Percentiles rank a stretch among this genome's conserved stretches.
Evolutionary conservation across 2,329 filamentous ascomycete species (phyloP).

Genomic region (Fusarium redolens): DNA sequence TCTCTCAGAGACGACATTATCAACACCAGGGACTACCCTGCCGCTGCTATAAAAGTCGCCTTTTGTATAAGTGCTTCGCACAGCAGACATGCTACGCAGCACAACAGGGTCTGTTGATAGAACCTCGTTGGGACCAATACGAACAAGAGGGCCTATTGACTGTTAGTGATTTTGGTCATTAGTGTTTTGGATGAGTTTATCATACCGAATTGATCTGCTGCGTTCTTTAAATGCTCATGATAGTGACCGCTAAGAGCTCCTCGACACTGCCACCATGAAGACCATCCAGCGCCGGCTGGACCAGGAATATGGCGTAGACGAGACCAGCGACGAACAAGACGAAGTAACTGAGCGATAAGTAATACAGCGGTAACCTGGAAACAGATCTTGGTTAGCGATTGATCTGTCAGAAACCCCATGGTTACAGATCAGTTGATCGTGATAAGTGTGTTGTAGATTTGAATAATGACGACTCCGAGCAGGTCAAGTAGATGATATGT

Average conservation of each 20-base stretch:
- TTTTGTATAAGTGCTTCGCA: slow-evolving; percentile 52
- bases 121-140: slow-evolving; percentile 57
- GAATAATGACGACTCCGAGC: not conserved
- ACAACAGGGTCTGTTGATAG: slow-evolving; percentile 54
- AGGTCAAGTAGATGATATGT: not conserved
- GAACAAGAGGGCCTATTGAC: slow-evolving; percentile 49
- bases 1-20: slow-evolving; percentile 64
- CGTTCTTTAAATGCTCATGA: slow-evolving; percentile 43
- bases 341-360: not conserved
- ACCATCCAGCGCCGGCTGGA: slow-evolving; percentile 42
- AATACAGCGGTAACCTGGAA: not conserved
- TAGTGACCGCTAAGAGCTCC: slow-evolving; percentile 45
- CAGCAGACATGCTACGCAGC: slow-evolving; percentile 52
- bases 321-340: slow-evolving; percentile 40
- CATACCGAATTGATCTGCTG: slow-evolving; percentile 43
- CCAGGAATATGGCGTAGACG: slow-evolving; percentile 47
- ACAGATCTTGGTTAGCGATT: not conserved
- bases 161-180: not conserved
- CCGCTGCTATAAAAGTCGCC: slow-evolving; percentile 60
- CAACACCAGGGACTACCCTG: slow-evolving; percentile 63
- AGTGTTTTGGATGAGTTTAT: accelerated
- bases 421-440: not conserved
- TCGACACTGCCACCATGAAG: slow-evolving; percentile 46
- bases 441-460: not conserved
- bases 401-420: slow-evolving; percentile 26